Evolutionary conservation across 257 asterid genomes (phyloP), one percentile per base, ranked within the genome.

Genomic region (Cynanchum wilfordii): DNA sequence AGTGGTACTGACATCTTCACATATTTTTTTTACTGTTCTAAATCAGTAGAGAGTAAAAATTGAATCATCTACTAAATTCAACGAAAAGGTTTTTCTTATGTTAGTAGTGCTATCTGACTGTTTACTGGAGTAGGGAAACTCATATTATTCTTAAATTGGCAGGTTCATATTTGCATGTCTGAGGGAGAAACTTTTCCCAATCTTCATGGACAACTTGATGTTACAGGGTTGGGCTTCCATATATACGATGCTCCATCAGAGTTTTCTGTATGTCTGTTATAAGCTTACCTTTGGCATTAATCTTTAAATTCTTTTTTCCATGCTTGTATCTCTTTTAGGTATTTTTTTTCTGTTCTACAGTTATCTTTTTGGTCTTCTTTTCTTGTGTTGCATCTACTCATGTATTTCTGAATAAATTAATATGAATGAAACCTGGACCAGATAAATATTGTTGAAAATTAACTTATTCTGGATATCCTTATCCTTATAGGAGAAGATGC

Each of bases 131-230:
- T 12, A 50, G 27, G 3, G 16, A 36, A 64, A 8, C 36, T 50
- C 16, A 6, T 63, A 33, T 63, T 62, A 5, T 33, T 45, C 49
- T 24, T 49, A 44, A 45, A 67, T 67, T 74, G 45, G 74, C 89
- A 95, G 99, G 97, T 95, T 86, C 99, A 95, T 83, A 87, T 95
- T 81, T 95, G 99, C 91, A 92, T 95, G 99, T 92, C 97, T 44
- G 83, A 69, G 75, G 98, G 97, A 73, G 99, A 95, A 77, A 89
- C 86, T 10, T 95, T 95, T 86, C 98, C 98, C 56, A 95, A 90
- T 80, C 93, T 95, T 80, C 96, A 95, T 74, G 99, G 99, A 81
- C 98, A 95, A 89, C 95, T 95, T 82, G 98, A 95, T 82, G 96
- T 90, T 58, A 87, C 98, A 44, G 98, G 97, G 76, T 78, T 92